Evolutionary conservation across 139 green algal species (phyloP), one percentile per base, ranked within the genome.

Genomic region (Astrephomene gubernaculifera): DNA sequence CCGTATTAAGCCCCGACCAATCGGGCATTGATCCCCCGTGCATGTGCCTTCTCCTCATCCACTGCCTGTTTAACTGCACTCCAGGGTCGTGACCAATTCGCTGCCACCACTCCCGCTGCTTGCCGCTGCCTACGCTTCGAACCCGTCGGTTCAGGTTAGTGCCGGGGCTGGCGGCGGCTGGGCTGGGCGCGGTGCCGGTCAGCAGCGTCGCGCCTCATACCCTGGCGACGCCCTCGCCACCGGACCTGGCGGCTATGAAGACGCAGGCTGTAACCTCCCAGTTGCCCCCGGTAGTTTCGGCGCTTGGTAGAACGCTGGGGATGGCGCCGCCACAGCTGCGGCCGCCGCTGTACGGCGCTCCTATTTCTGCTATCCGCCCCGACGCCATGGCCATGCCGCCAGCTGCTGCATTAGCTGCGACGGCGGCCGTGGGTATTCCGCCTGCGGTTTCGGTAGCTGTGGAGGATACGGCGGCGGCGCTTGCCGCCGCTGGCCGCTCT

Each of bases 41-140:
- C 12, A 7, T 45, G 4, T 33, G 10, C 35, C 35, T 52, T 3
- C 35, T 12, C 49, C 39, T 21, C 68, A 33, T 75, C 68, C 38
- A 25, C 53, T 39, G n/a, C 65, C 65, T 19, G 44, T 72, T 33
- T 12, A 10, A 75, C 4, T 71, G 14, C 19, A 3, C 57, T 71
- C 57, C 74, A 82, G 74, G 74, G 9, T 71, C 38, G 57, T 69
- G 52, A 80, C n/a, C n/a, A 9, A 45, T 14, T 43, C 71, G 71
- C 45, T 80, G 45, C 73, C 73, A 69, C 33, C 49, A 35, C 73
- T 81, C 52, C 49, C 73, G 73, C 73, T 81, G 35, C 52, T 81
- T 81, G 73, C 53, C 38, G 73, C 73, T 81, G 52, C 74, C 54
- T 71, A 52, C 14, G 52, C 74, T 10, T 82, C 74, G 54, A 43